phyloP scores from a whole-genome alignment of 2,329 filamentous ascomycete genomes.

The Colletotrichum cuscutae region DNA sequence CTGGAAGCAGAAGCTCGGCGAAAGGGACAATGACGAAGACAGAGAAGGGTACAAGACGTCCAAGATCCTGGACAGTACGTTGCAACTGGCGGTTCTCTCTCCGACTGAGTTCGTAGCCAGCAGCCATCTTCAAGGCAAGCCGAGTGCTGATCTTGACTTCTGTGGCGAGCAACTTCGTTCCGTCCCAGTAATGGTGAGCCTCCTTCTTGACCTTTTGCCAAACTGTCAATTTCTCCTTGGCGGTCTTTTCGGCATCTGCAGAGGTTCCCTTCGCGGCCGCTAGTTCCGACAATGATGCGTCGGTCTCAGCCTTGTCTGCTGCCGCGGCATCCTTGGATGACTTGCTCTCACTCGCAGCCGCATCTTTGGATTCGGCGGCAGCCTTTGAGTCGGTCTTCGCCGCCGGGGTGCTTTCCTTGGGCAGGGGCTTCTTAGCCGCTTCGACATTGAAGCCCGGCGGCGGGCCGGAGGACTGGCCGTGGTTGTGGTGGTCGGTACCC shows the following conservation, averaged over 20 bases:
- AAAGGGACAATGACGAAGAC: slow-evolving; percentile 98
- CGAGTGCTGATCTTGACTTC: slow-evolving; percentile 94
- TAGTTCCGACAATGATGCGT: slow-evolving; percentile 67
- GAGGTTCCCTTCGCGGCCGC: slow-evolving; percentile 71
- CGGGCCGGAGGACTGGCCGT: slow-evolving; percentile 67
- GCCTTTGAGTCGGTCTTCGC: slow-evolving; percentile 49
- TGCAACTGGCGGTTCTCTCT: slow-evolving; percentile 93
- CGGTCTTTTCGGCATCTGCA: slow-evolving; percentile 67
- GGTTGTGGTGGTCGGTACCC: slow-evolving; percentile 68
- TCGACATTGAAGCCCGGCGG: slow-evolving; percentile 93
- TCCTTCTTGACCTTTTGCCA: slow-evolving; percentile 97
- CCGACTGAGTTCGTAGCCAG: slow-evolving; percentile 94
- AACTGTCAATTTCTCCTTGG: slow-evolving; percentile 86
- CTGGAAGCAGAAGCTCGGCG: slow-evolving; percentile 89
- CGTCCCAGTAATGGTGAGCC: slow-evolving; percentile 95
- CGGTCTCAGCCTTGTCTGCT: slow-evolving; percentile 48
- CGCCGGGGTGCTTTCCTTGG: slow-evolving; percentile 60
- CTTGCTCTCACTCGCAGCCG: slow-evolving; percentile 36
- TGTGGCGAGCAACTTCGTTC: slow-evolving; percentile 91
- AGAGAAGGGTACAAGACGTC: slow-evolving; percentile 92
- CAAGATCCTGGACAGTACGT: slow-evolving; percentile 93
- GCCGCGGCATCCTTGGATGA: slow-evolving; percentile 41
- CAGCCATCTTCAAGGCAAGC: slow-evolving; percentile 95
- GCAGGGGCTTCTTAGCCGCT: slow-evolving; percentile 85
- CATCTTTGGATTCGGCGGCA: slow-evolving; percentile 38